Evolutionary conservation across 768 basidiomycete species (phyloP).

Genomic region (Mycena vitilis): DNA sequence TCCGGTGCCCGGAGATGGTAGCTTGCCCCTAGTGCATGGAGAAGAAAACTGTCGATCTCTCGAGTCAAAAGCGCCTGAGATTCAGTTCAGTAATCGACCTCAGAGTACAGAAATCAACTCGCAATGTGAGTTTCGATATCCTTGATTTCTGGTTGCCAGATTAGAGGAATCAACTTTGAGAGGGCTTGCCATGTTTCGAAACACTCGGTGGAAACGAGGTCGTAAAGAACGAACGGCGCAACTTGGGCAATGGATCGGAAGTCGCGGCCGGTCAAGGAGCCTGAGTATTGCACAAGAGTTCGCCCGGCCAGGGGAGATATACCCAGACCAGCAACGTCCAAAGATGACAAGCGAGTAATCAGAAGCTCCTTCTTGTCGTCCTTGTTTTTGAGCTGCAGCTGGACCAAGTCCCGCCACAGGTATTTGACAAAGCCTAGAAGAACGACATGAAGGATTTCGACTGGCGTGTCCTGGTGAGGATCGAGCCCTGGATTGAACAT

Average conservation of each 20-base stretch:
- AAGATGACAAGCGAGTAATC: conserved; percentile 39
- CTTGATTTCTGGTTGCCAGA: conserved; percentile 54
- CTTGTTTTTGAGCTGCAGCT: conserved; percentile 34
- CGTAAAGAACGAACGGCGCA: neutral
- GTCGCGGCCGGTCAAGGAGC: conserved; percentile 50
- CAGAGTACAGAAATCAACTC: too few species aligned
- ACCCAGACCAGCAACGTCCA: conserved; percentile 45
- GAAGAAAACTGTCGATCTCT: too few species aligned
- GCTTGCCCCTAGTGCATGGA: too few species aligned
- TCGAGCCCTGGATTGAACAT: conserved; percentile 43
- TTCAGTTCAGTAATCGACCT: too few species aligned
- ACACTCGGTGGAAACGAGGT: neutral
- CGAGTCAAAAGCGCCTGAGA: too few species aligned
- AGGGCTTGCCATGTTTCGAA: conserved; percentile 37
- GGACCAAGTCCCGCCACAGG: conserved; percentile 7
- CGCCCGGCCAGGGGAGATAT: conserved; percentile 43
- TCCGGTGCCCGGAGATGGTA: too few species aligned
- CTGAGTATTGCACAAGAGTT: conserved; percentile 44
- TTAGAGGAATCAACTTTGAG: conserved; percentile 46
- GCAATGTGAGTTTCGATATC: conserved; percentile 40
- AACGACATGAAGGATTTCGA: neutral
- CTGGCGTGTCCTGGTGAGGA: neutral
- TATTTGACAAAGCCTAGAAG: neutral
- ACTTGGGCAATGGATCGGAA: conserved; percentile 36
- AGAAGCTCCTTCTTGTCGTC: conserved; percentile 41